A percentile compares a stretch with the other conserved stretches of the same genome.
Evolutionary conservation across 345 rosid genomes (phyloP).

Genomic region (Lepidium aucheri): DNA sequence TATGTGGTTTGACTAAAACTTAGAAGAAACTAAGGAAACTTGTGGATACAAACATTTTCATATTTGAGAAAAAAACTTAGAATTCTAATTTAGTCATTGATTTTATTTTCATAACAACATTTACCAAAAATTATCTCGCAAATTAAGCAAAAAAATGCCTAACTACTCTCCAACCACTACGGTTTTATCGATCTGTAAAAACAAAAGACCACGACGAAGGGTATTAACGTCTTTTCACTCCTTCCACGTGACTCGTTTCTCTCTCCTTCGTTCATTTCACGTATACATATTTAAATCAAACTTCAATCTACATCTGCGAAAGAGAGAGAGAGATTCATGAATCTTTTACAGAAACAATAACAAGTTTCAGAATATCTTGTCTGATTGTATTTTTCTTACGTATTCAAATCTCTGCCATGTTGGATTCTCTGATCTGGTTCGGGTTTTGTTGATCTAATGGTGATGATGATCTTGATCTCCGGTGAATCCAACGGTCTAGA

Average conservation of each 20-base stretch:
- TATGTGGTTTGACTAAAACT: neutral
- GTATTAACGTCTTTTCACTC: neutral
- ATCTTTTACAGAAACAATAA: constrained; percentile 24
- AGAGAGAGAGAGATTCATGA: constrained; percentile 17
- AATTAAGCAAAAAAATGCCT: constrained; percentile 10
- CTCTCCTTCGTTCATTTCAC: neutral
- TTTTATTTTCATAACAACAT: constrained; percentile 11
- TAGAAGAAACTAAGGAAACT: constrained; percentile 1
- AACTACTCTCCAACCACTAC: constrained; percentile 29
- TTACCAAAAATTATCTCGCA: constrained; percentile 11
- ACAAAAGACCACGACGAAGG: neutral
- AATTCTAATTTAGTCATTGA: neutral
- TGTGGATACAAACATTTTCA: neutral
- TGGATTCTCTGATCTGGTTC: neutral
- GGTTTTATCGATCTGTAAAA: constrained; percentile 8
- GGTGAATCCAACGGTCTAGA: constrained; percentile 1
- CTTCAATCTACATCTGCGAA: constrained; percentile 8
- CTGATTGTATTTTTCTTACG: constrained; percentile 10
- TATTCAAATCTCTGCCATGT: constrained; percentile 7
- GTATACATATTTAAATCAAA: neutral
- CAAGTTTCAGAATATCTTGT: constrained; percentile 20
- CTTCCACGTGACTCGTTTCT: constrained; percentile 25
- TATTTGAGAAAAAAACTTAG: too few species aligned
- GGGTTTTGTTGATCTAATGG: neutral
- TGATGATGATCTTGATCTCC: neutral